phyloP scores from a whole-genome alignment of 2,329 filamentous ascomycete genomes.

The Clonostachys rosea region DNA sequence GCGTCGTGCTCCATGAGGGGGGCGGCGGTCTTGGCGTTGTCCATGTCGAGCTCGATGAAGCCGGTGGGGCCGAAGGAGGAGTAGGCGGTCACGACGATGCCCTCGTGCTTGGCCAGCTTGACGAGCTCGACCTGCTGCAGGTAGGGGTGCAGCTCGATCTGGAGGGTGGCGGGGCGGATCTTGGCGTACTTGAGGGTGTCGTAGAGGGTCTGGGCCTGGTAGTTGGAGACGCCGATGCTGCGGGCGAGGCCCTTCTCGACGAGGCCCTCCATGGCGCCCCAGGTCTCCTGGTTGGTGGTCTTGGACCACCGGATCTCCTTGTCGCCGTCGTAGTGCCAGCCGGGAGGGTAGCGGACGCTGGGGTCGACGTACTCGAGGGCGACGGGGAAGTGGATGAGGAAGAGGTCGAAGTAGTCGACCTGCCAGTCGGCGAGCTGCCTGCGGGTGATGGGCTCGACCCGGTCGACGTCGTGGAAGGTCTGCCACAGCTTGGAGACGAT shows the following conservation, averaged over 20 bases:
- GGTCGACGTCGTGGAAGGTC: constrained; percentile 78
- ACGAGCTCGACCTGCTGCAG: constrained; percentile 71
- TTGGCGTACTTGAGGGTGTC: constrained; percentile 76
- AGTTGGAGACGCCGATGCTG: constrained; percentile 80
- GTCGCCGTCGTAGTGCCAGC: constrained; percentile 65
- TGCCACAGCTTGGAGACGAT: constrained; percentile 93
- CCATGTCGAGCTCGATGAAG: constrained; percentile 74
- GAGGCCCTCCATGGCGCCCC: constrained; percentile 73
- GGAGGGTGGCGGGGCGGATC: constrained; percentile 70
- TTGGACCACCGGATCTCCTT: constrained; percentile 59
- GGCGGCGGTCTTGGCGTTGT: constrained; percentile 49
- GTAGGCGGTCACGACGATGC: constrained; percentile 76
- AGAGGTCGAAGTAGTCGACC: constrained; percentile 86
- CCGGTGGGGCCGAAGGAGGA: constrained; percentile 76
- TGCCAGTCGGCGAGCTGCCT: constrained; percentile 80
- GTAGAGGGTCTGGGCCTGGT: constrained; percentile 72
- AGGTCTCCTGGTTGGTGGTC: constrained; percentile 75
- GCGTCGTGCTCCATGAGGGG: constrained; percentile 67
- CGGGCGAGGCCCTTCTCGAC: constrained; percentile 64
- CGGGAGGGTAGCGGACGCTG: constrained; percentile 71
- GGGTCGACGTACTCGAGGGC: constrained; percentile 84
- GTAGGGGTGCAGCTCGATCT: constrained; percentile 91
- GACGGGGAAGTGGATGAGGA: constrained; percentile 85
- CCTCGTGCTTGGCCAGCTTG: constrained; percentile 63
- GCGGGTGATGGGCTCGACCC: constrained; percentile 69